Base-by-base conservation (phyloP, 768 basidiomycete species). In the Asterophora lycoperdoides region DNA sequence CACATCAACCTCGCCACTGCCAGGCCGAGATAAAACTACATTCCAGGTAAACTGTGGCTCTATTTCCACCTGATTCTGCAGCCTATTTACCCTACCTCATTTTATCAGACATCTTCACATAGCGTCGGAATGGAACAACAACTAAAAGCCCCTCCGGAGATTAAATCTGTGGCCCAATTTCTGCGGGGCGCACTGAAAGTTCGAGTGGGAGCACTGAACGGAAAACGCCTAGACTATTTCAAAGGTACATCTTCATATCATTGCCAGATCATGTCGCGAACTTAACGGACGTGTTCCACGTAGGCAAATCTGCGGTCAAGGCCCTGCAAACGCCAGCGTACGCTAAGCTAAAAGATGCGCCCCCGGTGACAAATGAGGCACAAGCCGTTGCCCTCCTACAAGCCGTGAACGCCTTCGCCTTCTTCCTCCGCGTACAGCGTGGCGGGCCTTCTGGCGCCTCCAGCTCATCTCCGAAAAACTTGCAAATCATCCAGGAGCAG, bases 191-290 rank as follows among this genome's bases (percentile, higher is more conserved):
- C 91, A 2, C 82, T 97, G 59, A 97, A 96, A 73, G 79, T 85
- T 46, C 79, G 91, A 55, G 84, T 87, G 8, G 96, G 96, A 17
- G 87, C 93, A 8, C 70, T 97, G 60, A 91, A 91, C 58, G 95
- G 95, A 18, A 96, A 95, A 68, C 84, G 95, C 30, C 71, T 94
- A 44, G 95, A 98, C 68, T 99, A 98, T 71, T 99, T 98, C 77
- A 99, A 93, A 75, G 96, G 95, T 93, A 44, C 57, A 77, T 61
- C 30, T 23, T 17, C 11, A 32, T 19, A 30, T 18, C 14, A 35
- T n/a, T 34, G 28, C 41, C 35, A 46, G 26, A 23, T 42, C 37
- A 34, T 28, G 3, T 42, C n/a, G 5, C 29, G 33, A 23, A 38
- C 10, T 8, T 41, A 15, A 51, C 44, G 7, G 4, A 7, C 17